Evolutionary conservation across 2,329 filamentous ascomycete species (phyloP).

Genomic region (Exserohilum turcica): DNA sequence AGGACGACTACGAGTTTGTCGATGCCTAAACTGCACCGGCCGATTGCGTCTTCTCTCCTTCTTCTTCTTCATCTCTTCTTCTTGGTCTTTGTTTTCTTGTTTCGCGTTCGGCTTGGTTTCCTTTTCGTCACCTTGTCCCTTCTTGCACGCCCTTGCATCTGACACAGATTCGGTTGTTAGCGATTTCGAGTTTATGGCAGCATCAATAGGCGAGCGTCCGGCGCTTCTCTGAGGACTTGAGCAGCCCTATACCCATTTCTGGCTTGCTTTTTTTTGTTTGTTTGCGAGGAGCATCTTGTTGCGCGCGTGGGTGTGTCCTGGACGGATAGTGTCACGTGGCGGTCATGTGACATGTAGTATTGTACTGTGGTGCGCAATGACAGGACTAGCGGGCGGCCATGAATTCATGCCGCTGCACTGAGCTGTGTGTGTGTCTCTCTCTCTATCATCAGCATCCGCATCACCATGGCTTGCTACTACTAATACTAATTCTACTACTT

Average conservation of each 20-base stretch:
- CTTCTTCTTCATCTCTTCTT: conserved; percentile 7
- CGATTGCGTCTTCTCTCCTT: conserved; percentile 4
- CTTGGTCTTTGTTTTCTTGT: conserved; percentile 1
- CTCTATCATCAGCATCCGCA: no score
- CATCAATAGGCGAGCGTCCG: conserved; percentile 50
- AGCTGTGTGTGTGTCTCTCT: neutral
- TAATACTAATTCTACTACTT: no score
- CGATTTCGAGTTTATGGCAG: conserved; percentile 41
- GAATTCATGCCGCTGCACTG: conserved; percentile 42
- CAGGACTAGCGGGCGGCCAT: conserved; percentile 28
- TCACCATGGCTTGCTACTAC: no score
- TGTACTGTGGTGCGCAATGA: no score
- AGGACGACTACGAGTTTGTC: conserved; percentile 51
- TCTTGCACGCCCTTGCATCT: conserved; percentile 30
- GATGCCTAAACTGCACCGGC: conserved; percentile 30
- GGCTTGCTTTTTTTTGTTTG: conserved; percentile 31
- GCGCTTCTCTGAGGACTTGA: conserved; percentile 52
- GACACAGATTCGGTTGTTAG: conserved; percentile 23
- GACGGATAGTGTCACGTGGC: conserved; percentile 11
- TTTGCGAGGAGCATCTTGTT: conserved; percentile 11
- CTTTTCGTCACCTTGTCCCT: conserved; percentile 8
- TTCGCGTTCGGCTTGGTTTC: conserved; percentile 8
- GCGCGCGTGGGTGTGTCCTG: conserved; percentile 10
- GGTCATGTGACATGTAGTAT: no score
- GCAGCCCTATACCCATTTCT: conserved; percentile 44